Evolutionary conservation across 208 protist species (phyloP).

Genomic region (Angomonas deanei): DNA sequence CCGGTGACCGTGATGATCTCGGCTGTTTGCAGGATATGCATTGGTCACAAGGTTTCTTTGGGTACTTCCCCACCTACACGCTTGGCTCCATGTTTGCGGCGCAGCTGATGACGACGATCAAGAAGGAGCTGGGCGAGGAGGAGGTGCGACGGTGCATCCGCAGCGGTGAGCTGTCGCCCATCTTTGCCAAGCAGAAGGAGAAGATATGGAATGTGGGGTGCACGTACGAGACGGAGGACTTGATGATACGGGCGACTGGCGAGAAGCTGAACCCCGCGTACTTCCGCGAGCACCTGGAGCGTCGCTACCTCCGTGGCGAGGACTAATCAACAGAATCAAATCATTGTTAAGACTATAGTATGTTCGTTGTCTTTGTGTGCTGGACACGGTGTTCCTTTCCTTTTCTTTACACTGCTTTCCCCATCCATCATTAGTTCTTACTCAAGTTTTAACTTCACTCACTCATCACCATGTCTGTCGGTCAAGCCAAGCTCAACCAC

Average conservation of each 20-base stretch:
- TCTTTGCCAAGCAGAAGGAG: conserved; percentile 44
- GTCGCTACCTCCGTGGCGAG: conserved; percentile 42
- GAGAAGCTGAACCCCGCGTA: conserved; percentile 64
- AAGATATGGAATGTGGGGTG: conserved; percentile 49
- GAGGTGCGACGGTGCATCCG: conserved; percentile 31
- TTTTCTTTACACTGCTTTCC: not conserved
- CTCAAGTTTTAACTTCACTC: not conserved
- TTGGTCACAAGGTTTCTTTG: conserved; percentile 58
- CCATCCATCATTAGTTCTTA: not conserved
- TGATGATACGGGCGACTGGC: conserved; percentile 62
- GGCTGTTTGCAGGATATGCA: conserved; percentile 83
- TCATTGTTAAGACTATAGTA: too few species aligned
- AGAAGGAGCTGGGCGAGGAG: conserved; percentile 34
- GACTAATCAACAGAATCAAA: conserved; percentile 3
- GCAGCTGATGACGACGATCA: conserved; percentile 52
- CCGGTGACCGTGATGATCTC: conserved; percentile 46
- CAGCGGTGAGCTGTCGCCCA: conserved; percentile 36
- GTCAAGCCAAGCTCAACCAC: conserved; percentile 75
- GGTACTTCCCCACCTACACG: conserved; percentile 86
- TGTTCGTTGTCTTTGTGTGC: not conserved
- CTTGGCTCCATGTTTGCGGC: conserved; percentile 70
- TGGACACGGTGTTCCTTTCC: not conserved
- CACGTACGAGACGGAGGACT: conserved; percentile 45
- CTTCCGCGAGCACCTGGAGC: conserved; percentile 57
- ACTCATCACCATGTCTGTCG: not conserved